Evolutionary conservation across 2,329 filamentous ascomycete genomes (phyloP).

Genomic region (Colletotrichum sp.): DNA sequence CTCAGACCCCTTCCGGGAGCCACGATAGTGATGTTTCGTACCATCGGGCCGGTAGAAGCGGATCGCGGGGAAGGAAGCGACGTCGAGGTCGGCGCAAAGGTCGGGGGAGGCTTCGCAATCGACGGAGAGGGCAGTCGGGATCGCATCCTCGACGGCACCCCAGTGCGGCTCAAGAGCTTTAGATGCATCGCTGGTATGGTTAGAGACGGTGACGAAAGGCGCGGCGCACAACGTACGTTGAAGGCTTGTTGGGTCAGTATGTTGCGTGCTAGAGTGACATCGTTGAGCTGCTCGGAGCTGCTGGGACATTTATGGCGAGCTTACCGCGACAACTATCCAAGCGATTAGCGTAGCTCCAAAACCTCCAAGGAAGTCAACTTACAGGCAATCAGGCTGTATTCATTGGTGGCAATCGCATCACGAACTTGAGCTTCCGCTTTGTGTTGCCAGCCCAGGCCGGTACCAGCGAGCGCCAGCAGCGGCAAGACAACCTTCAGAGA

Average conservation of each 20-base stretch:
- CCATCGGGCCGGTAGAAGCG: slow-evolving; percentile 44
- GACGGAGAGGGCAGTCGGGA: slow-evolving; percentile 36
- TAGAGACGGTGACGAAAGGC: not conserved
- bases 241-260: not conserved
- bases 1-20: slow-evolving; percentile 43
- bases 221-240: not conserved
- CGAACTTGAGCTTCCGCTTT: slow-evolving; percentile 5
- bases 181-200: slow-evolving; percentile 30
- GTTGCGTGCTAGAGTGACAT: not conserved
- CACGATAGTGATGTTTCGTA: slow-evolving; percentile 44
- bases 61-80: slow-evolving; percentile 53
- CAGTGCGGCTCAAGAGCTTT: slow-evolving; percentile 41
- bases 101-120: slow-evolving; percentile 41
- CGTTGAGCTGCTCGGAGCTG: not conserved
- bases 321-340: slow-evolving; percentile 9
- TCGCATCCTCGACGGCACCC: slow-evolving; percentile 27
- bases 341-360: not conserved
- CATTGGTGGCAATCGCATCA: slow-evolving; percentile 16
- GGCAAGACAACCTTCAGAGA: slow-evolving; percentile 10
- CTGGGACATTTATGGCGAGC: not conserved
- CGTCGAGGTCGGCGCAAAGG: slow-evolving; percentile 45
- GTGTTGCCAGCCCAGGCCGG: slow-evolving; percentile 5
- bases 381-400: slow-evolving; percentile 37
- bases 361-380: slow-evolving; percentile 19
- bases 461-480: slow-evolving; percentile 1